These are phyloP conservation scores for Zymoseptoria passerinii DNA, from an alignment of 2,329 filamentous ascomycete genomes.

Conservation along the genomic window DNA sequence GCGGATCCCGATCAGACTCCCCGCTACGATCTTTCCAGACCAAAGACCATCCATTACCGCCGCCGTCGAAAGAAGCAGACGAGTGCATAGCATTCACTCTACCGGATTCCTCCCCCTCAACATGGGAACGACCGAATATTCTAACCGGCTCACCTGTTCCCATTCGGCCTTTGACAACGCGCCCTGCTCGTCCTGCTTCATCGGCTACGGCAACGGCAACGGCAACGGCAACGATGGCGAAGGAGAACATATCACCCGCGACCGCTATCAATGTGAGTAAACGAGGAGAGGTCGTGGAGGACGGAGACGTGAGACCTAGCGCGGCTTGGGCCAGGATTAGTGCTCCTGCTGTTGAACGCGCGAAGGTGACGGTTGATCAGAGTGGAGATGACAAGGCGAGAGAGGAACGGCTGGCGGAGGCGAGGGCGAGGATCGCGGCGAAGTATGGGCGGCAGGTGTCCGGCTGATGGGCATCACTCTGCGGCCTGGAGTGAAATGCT, in stretches of 20 bases:
- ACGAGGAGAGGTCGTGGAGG: too few species aligned
- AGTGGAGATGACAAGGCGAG: not conserved
- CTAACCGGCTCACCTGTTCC: conserved; percentile 5
- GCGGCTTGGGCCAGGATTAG: not conserved
- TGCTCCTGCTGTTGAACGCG: not conserved
- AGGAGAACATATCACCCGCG: not conserved
- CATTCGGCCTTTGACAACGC: conserved; percentile 1
- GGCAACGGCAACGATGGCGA: not conserved
- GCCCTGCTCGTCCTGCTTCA: not conserved
- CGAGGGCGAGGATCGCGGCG: not conserved
- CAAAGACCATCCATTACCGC: conserved; percentile 7
- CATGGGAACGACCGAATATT: conserved; percentile 5
- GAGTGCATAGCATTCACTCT: conserved; percentile 8
- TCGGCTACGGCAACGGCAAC: too few species aligned
- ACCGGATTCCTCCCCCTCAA: conserved; percentile 16
- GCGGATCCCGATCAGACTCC: conserved; percentile 13
- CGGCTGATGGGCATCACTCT: not conserved
- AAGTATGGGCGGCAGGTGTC: not conserved
- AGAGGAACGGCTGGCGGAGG: not conserved
- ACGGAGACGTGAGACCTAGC: not conserved
- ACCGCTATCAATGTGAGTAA: not conserved
- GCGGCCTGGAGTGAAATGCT: not conserved
- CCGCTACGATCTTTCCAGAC: conserved; percentile 11
- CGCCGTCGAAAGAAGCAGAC: not conserved
- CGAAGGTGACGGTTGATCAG: not conserved